Conservation (phyloP, 179 eudicot genomes). For the Spinacia oleracea region DNA sequence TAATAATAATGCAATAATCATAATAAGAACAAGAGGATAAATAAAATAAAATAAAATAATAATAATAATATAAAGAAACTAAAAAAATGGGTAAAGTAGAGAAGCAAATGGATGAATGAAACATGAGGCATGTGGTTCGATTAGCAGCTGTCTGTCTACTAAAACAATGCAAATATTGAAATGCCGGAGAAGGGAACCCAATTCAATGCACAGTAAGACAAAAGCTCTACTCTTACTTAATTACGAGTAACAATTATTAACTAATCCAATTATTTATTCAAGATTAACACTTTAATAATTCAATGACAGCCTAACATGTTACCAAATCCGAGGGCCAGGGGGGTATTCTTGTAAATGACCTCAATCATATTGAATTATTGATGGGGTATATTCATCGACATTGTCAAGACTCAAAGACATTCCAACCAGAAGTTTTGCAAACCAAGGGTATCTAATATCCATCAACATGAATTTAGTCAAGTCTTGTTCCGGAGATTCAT, state of each 20-base stretch:
- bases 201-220: slow-evolving; percentile 40
- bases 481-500: slow-evolving; percentile 2
- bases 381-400: slow-evolving; percentile 5
- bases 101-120: slow-evolving; percentile 35
- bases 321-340: slow-evolving; percentile 3
- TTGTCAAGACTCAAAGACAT: slow-evolving; percentile 26
- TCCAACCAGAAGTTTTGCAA: no score
- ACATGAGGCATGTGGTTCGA: slow-evolving; percentile 38
- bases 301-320: slow-evolving; percentile 14
- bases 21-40: slow-evolving; percentile 18
- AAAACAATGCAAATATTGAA: slow-evolving; percentile 31
- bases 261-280: not conserved
- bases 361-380: no score
- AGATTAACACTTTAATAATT: slow-evolving; percentile 7
- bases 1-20: slow-evolving; percentile 1
- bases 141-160: slow-evolving; percentile 32
- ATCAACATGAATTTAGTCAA: slow-evolving; percentile 3
- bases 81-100: slow-evolving; percentile 24
- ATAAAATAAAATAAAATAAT: no score
- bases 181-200: slow-evolving; percentile 24
- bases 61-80: slow-evolving; percentile 14
- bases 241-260: not conserved
- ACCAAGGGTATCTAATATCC: slow-evolving; percentile 27
- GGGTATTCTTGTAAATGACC: slow-evolving; percentile 11
- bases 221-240: slow-evolving; percentile 23